Base-by-base conservation (phyloP, 2,329 filamentous ascomycete genomes). In the Hymenoscyphus occultus region DNA sequence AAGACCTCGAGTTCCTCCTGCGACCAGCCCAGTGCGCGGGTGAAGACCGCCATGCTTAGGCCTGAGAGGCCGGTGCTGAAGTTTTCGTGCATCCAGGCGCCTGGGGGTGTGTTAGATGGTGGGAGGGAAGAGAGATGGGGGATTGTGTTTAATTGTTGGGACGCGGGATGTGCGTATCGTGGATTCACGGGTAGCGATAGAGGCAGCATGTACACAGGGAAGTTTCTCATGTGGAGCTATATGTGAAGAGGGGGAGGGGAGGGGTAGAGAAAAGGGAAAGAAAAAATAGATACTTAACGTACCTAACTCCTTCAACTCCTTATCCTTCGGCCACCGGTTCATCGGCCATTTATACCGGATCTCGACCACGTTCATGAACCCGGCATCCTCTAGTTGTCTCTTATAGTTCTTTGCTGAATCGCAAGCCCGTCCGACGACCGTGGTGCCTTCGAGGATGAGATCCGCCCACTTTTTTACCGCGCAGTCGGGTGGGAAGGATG, bases 241-340 rank as follows among this genome's bases (percentile, higher is more conserved):
- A 5, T 35, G 32, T 35, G 32, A 35, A 35, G 7, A 35, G 32
- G 32, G 22, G 22, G 22, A 22, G 22, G 22, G 22, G 22, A 22
- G 22, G 22, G 22, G 22, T 22, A 22, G 22, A 14, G 13, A 7
- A 39, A 61, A 54, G 2, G 19, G 5, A 7, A 31, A 2, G 16
- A 31, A 42, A 31, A 12, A 56, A 56, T 3, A 4, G 12, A 13
- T n/a, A 19, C 35, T 42, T 35, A 45, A 59, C 62, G 22, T 60
- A 68, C 70, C 67, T 58, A 70, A 54, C 57, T 68, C 61, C 54
- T 68, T 71, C 35, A 62, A 59, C 40, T 78, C 78, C 5, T 77
- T 75, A 65, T 84, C 80, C 61, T 79, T 80, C 0, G 83, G 80
- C 84, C 84, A 86, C 13, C 75, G 71, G 67, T 81, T 83, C 39